Base-by-base conservation (phyloP, 495 filamentous ascomycete genomes). In the Penicillium angulare region DNA sequence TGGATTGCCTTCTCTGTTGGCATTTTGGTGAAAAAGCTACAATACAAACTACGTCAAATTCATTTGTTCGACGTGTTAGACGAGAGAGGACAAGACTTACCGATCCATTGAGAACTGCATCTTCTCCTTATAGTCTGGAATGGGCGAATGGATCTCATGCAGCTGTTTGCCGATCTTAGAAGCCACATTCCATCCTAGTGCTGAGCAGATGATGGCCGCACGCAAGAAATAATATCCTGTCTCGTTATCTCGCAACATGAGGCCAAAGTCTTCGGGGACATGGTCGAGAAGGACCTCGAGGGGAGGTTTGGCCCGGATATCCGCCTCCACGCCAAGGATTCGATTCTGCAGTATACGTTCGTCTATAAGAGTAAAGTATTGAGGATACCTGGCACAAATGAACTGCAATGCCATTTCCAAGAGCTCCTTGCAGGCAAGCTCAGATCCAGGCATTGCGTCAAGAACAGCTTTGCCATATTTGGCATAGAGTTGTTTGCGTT, bases 321-420 rank as follows among this genome's bases (percentile, higher is more conserved):
- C 72, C 15, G 86, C 81, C 31, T 81, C 74, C 0, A 79, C 86
- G 20, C 75, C 68, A 3, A 96, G 78, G 42, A 96, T 86, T 24
- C 59, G 57, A 64, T 96, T 96, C 49, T 83, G 73, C 45, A 96
- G 80, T 22, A 82, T 65, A 23, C 76, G 76, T 4, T 81, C 79
- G 53, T 85, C 79, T 4, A 63, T 59, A 0, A 96, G 67, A 0
- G 74, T 73, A 67, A 96, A 96, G 63, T 87, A 84, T 21, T 83
- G 81, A 5, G 91, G 91, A 57, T 96, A 96, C 0, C 91, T 81
- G 18, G 83, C 77, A 52, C 81, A 86, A 22, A 90, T 67, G 59
- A 92, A 96, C 53, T 92, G 87, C 10, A 96, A 55, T 6, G 78
- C 79, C 83, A 92, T 89, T 66, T 96, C 91, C 90, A 96, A 95